Base-by-base conservation (phyloP, 176 grass and related monocot species). In the Rhynchospora breviuscula region DNA sequence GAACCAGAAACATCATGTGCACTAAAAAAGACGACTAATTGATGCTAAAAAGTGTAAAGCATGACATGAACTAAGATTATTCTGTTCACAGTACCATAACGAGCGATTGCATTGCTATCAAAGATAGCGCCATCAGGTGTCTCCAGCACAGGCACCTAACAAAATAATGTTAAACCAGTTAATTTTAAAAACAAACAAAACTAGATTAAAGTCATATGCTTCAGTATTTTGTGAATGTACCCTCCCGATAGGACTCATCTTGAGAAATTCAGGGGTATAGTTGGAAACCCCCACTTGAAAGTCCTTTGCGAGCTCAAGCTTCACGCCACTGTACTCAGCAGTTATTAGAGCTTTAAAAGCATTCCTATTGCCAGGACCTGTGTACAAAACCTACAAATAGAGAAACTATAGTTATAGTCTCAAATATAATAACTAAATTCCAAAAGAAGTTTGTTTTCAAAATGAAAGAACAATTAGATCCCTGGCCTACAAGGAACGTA, bases 201-300 rank as follows among this genome's bases (percentile, higher is more conserved):
- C 7, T 49, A 6, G 35, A 47, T n/a, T n/a, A n/a, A n/a, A n/a
- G n/a, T n/a, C n/a, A n/a, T n/a, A n/a, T n/a, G n/a, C n/a, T n/a
- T n/a, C n/a, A n/a, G n/a, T n/a, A n/a, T n/a, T n/a, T n/a, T n/a
- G n/a, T n/a, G 1, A 17, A 29, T 51, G 26, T 88, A 94, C 94
- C 92, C 94, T 97, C 17, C 92, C 92, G 4, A 97, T 13, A 9
- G 90, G 94, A 80, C 94, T 97, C 88, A 94, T 94, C 80, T 92
- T 92, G 40, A 97, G 80, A 87, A 86, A 97, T 51, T 92, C 85
- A 3, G 88, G 88, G 69, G 90, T 91, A 59, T 91, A 90, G 85
- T 97, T 94, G 68, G 92, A 86, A 3, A 97, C 90, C 63, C 92
- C 92, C 92, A 97, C 94, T 79, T 92, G 74, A 82, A 97, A 97